Conservation (phyloP, 257 asterid species). For the Mentha longifolia region DNA sequence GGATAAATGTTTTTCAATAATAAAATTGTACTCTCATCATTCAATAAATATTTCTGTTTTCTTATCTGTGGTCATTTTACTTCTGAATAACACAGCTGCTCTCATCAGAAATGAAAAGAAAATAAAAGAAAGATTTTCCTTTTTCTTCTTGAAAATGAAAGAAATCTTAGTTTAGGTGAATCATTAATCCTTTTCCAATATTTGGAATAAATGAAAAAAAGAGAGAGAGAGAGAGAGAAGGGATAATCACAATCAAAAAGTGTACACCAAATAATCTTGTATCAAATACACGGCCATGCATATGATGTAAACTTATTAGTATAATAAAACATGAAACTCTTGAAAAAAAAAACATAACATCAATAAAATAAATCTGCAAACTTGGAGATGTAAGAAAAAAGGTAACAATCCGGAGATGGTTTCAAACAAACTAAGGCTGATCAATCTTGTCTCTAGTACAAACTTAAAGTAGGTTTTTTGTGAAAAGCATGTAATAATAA, state of each 20-base stretch:
- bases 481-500: neutral
- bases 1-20: neutral
- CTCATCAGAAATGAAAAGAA: neutral
- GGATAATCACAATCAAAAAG: too few relatives aligned
- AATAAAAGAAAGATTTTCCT: neutral
- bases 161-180: too few relatives aligned
- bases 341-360: too few relatives aligned
- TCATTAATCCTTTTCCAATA: too few relatives aligned
- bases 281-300: too few relatives aligned
- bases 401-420: constrained; percentile 6
- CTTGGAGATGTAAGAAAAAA: neutral
- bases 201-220: too few relatives aligned
- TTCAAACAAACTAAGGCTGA: constrained; percentile 16
- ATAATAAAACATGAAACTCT: neutral
- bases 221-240: too few relatives aligned
- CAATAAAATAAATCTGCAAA: neutral
- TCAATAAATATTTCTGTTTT: neutral
- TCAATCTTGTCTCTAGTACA: constrained; percentile 16
- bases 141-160: neutral
- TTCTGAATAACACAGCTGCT: neutral
- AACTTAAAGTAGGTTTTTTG: too few relatives aligned
- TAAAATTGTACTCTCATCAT: neutral
- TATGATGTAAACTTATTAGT: too few relatives aligned
- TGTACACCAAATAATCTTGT: too few relatives aligned
- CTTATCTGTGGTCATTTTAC: constrained; percentile 16